Conservation (phyloP, 2,329 filamentous ascomycete genomes). For the Metarhizium album region DNA sequence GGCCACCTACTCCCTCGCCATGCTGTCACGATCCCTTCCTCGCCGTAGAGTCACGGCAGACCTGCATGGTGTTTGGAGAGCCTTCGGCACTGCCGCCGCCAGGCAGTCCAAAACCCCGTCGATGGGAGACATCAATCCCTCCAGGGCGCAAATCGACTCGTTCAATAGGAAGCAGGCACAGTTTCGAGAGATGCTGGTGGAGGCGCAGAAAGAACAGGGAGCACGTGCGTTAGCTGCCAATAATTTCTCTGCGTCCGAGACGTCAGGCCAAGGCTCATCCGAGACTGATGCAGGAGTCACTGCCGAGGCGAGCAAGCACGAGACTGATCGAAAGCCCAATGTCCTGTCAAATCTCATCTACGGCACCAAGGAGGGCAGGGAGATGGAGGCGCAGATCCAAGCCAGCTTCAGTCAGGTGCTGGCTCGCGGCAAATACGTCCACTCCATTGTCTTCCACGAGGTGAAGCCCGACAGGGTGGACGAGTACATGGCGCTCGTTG, state of each 20-base stretch:
- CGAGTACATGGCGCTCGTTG: constrained; percentile 84
- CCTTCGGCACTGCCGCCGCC: constrained; percentile 45
- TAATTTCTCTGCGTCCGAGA: constrained; percentile 29
- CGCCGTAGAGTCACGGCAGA: constrained; percentile 31
- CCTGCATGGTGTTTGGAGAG: constrained; percentile 38
- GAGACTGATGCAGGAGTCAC: constrained; percentile 26
- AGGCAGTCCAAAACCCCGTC: constrained; percentile 50
- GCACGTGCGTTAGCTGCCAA: constrained; percentile 56
- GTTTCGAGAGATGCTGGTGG: constrained; percentile 73
- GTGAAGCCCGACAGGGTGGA: constrained; percentile 94
- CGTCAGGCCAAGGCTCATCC: constrained; percentile 28
- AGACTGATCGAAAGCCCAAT: constrained; percentile 55
- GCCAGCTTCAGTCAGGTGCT: constrained; percentile 91
- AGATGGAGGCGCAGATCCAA: constrained; percentile 92
- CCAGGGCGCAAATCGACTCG: constrained; percentile 53
- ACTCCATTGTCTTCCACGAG: constrained; percentile 93
- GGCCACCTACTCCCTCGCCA: constrained; percentile 21
- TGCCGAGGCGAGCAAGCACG: constrained; percentile 45
- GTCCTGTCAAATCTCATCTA: constrained; percentile 85
- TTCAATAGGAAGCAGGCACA: constrained; percentile 79
- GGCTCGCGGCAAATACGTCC: constrained; percentile 93
- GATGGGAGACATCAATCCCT: constrained; percentile 67
- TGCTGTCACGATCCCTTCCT: constrained; percentile 41
- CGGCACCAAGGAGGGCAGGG: constrained; percentile 87
- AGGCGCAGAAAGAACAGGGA: constrained; percentile 71